Percentiles rank a stretch among this genome's conserved stretches.
These are phyloP conservation scores for Chlorella variabilis DNA, from an alignment of 163 green algal species.

Conservation along the genomic window DNA sequence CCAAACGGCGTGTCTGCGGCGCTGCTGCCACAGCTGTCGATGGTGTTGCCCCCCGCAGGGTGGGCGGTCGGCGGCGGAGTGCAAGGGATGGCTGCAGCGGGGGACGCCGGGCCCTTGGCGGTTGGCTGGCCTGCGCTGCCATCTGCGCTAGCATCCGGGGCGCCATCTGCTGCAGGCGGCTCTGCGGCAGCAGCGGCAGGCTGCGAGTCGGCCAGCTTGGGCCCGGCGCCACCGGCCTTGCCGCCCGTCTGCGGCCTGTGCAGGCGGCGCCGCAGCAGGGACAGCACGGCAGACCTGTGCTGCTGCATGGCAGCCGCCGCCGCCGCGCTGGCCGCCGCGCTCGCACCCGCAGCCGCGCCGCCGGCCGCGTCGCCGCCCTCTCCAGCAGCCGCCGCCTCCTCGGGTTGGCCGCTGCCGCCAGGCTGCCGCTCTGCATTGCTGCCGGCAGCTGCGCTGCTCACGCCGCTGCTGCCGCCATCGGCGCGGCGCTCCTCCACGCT, in stretches of 20 bases:
- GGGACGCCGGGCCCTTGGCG: too few relatives aligned
- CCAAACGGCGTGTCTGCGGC: constrained; percentile 4
- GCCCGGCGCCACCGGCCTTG: neutral
- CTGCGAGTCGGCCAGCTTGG: neutral
- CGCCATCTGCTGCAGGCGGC: too few relatives aligned
- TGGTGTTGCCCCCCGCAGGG: neutral
- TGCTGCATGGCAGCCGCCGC: neutral
- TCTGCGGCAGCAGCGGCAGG: too few relatives aligned
- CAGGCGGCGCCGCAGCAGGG: constrained; percentile 23
- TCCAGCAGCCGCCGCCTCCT: neutral
- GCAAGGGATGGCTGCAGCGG: neutral
- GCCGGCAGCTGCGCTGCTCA: neutral
- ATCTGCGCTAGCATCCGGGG: neutral
- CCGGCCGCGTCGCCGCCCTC: neutral
- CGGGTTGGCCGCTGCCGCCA: neutral
- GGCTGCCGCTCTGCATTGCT: neutral
- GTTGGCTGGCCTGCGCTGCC: neutral
- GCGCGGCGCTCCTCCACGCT: too few relatives aligned
- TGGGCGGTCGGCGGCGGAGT: neutral
- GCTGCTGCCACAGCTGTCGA: constrained; percentile 28
- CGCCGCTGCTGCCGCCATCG: neutral
- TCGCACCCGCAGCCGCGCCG: neutral
- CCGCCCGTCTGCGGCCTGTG: neutral
- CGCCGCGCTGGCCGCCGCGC: neutral
- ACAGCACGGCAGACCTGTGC: constrained; percentile 1